Evolutionary conservation across 2,329 filamentous ascomycete species (phyloP).

Genomic region (Tolypocladium ophioglossoides): DNA sequence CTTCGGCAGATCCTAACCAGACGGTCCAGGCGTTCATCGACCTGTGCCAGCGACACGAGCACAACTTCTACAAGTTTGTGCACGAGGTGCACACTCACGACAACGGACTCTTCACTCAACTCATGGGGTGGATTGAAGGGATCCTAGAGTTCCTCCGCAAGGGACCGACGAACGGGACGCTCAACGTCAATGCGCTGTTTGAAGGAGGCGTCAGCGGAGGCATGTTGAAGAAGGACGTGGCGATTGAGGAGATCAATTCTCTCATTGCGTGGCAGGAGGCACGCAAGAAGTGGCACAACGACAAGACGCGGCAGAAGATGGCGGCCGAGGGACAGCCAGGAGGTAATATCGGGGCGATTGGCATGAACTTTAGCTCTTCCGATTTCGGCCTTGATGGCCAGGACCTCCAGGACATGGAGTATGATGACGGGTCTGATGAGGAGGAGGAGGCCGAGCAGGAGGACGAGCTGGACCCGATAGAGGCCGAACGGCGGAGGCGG

Average conservation of each 20-base stretch:
- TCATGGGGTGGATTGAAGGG: conserved; percentile 96
- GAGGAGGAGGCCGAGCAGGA: conserved; percentile 63
- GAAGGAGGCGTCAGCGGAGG: conserved; percentile 62
- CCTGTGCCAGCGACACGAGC: conserved; percentile 84
- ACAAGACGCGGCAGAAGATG: conserved; percentile 99
- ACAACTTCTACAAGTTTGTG: conserved; percentile 98
- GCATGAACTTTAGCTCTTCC: conserved; percentile 56
- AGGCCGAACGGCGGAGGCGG: conserved; percentile 70
- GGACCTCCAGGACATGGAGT: conserved; percentile 77
- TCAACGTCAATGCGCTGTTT: conserved; percentile 92
- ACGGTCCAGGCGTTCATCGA: conserved; percentile 98
- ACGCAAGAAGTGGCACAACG: conserved; percentile 94
- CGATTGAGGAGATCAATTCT: conserved; percentile 69
- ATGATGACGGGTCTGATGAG: conserved; percentile 58
- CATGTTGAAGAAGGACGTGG: conserved; percentile 58
- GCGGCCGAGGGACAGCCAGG: conserved; percentile 58
- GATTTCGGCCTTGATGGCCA: conserved; percentile 87
- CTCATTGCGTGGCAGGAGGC: conserved; percentile 92
- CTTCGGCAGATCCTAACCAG: conserved; percentile 92
- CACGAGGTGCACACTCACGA: conserved; percentile 97
- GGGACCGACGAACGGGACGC: conserved; percentile 72
- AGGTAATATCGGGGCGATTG: conserved; percentile 40
- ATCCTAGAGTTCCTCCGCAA: conserved; percentile 88
- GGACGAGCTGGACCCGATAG: conserved; percentile 78
- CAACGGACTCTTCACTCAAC: conserved; percentile 87